Evolutionary conservation across 2,329 filamentous ascomycete genomes (phyloP), one percentile per base, ranked within the genome.

Genomic region (Coccinonectria pachysandricola): DNA sequence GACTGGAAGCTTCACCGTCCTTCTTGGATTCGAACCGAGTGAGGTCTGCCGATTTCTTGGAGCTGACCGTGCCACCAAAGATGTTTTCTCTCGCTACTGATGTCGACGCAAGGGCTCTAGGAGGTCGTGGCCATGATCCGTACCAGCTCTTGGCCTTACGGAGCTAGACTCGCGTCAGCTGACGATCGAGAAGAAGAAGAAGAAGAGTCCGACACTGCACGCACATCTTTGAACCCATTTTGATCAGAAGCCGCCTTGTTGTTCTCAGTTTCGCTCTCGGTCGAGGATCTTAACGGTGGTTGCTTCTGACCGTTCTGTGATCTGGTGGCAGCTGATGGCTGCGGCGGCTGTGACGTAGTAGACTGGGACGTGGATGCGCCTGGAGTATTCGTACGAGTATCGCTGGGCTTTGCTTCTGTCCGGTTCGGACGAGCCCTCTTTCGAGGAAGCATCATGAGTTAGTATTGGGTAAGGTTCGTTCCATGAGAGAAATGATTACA

Each of bases 51-150:
- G 56, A 40, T 7, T 55, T 54, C n/a, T 45, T 54, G 2, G 66
- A 54, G 31, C 60, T 62, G 24, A 64, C 50, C 3, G 66, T 71
- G 24, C 64, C 69, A 15, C 71, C 73, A 23, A 71, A 52, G 15
- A 78, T 76, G 8, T 66, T 71, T 46, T 79, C 73, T 36, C 61
- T 63, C 4, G 71, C 70, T 22, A 79, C 56, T 26, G 72, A 68
- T 5, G 67, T 75, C 7, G 71, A 77, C 15, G 73, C 62, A 10
- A 59, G 54, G 6, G 72, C 68, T 43, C 77, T 77, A 15, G 64
- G 56, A 17, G 53, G 48, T 34, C 66, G 59, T 11, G 70, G 66
- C 69, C 69, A 75, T 11, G 72, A 70, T 27, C 70, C 69, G 48
- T 77, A 77, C 73, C 72, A 78, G 47, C 71, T 75, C 24, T 58